These are phyloP conservation scores for Acorus calamus DNA, from an alignment of 106 monocot genomes.

Conservation along the genomic window DNA sequence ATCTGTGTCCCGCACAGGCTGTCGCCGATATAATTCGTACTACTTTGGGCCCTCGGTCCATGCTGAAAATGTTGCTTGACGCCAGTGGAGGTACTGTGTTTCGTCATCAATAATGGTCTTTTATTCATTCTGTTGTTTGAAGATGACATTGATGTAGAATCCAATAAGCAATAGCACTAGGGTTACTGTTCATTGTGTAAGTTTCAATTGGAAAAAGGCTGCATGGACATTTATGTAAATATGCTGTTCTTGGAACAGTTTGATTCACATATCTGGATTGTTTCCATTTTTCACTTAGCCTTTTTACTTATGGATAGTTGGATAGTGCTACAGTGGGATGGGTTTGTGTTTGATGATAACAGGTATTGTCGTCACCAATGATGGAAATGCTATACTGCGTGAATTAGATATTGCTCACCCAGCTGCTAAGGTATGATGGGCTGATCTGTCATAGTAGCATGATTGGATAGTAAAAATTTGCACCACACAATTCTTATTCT, in stretches of 20 bases:
- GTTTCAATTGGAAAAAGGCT: no score
- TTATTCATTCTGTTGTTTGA: neutral
- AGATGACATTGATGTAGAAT: no score
- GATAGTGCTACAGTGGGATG: neutral
- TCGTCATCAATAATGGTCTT: neutral
- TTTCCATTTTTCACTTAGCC: no score
- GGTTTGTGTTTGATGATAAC: slow-evolving; percentile 6
- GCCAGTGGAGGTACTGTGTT: slow-evolving; percentile 41
- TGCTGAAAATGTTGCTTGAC: slow-evolving; percentile 81
- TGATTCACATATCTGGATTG: no score
- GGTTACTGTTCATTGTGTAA: no score
- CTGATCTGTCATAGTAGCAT: neutral
- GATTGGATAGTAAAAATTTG: no score
- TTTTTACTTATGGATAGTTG: no score
- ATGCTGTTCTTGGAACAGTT: no score
- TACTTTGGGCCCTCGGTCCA: slow-evolving; percentile 73
- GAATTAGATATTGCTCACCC: slow-evolving; percentile 81
- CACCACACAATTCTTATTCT: neutral
- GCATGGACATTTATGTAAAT: no score
- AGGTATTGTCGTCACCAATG: slow-evolving; percentile 82
- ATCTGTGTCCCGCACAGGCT: slow-evolving; percentile 24
- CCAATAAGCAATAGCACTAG: no score
- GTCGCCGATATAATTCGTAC: slow-evolving; percentile 83
- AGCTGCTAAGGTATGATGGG: slow-evolving; percentile 57
- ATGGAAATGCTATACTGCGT: slow-evolving; percentile 74